phyloP scores from a whole-genome alignment of 202 grass and related monocot species.

The Saccharum hybrid region DNA sequence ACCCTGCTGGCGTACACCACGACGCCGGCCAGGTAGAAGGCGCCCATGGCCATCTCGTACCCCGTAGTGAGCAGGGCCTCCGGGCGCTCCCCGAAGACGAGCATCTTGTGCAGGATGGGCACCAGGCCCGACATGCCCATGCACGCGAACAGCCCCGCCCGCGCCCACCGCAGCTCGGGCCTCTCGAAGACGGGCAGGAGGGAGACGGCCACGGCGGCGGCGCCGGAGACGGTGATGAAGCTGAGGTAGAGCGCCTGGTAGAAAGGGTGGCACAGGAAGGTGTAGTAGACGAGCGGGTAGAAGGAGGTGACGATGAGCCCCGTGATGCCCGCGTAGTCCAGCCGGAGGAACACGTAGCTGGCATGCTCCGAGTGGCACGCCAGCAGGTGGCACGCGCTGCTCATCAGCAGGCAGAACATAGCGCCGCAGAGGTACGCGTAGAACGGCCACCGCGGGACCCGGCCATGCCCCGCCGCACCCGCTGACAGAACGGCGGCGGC shows the following conservation, averaged over 20 bases:
- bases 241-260: conserved; percentile 60
- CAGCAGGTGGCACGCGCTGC: conserved; percentile 81
- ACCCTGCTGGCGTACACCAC: conserved; percentile 71
- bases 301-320: conserved; percentile 90
- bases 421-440: conserved; percentile 75
- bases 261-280: conserved; percentile 74
- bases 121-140: conserved; percentile 75
- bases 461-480: background rate
- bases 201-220: conserved; percentile 52
- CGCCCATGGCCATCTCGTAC: conserved; percentile 77
- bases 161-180: conserved; percentile 51
- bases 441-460: conserved; percentile 72
- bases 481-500: background rate
- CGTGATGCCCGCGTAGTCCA: conserved; percentile 86
- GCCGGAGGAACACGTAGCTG: conserved; percentile 76
- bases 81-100: conserved; percentile 53
- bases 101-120: conserved; percentile 80
- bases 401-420: conserved; percentile 89
- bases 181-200: conserved; percentile 70
- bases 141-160: conserved; percentile 64
- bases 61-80: conserved; percentile 68
- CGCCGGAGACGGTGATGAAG: conserved; percentile 69
- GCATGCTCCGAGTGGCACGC: conserved; percentile 75
- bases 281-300: conserved; percentile 92
- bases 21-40: conserved; percentile 61